Percentiles rank a stretch among this genome's conserved stretches.
phyloP scores from a whole-genome alignment of 441 rosid genomes.

The Raphanus hybrid region DNA sequence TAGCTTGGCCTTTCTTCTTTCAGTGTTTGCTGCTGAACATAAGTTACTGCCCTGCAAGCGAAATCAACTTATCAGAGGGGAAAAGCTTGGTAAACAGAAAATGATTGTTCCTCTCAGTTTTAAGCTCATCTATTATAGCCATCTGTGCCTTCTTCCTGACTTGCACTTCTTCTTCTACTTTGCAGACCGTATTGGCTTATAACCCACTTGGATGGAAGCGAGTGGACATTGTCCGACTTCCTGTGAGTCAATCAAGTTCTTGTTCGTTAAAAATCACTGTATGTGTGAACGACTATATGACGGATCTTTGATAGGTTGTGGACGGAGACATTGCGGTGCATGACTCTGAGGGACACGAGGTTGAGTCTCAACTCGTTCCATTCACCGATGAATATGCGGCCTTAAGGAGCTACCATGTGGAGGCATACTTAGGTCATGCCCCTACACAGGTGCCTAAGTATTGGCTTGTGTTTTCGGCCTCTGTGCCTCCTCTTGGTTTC shows the following conservation, averaged over 20 bases:
- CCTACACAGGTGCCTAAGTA: conserved; percentile 74
- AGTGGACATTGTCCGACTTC: conserved; percentile 82
- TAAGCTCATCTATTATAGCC: conserved; percentile 19
- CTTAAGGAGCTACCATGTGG: conserved; percentile 75
- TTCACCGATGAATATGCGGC: conserved; percentile 56
- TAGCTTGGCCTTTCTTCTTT: conserved; percentile 13
- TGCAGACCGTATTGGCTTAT: conserved; percentile 80
- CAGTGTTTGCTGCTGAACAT: conserved; percentile 98
- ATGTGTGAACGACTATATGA: conserved; percentile 15
- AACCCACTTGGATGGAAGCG: conserved; percentile 99
- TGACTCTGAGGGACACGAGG: conserved; percentile 83
- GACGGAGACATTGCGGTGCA: conserved; percentile 65
- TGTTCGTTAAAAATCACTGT: conserved; percentile 16
- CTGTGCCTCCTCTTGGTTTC: conserved; percentile 96
- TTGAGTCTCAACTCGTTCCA: conserved; percentile 90
- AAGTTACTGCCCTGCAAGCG: conserved; percentile 94
- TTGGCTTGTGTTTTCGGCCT: conserved; percentile 86
- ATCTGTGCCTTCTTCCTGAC: conserved; percentile 31
- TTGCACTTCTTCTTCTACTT: conserved; percentile 17
- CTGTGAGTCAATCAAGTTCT: conserved; percentile 62
- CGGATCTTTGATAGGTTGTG: conserved; percentile 56
- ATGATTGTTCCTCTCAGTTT: conserved; percentile 18
- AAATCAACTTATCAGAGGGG: conserved; percentile 64
- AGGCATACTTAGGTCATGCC: conserved; percentile 76
- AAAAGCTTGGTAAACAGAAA: conserved; percentile 72